Base-by-base conservation (phyloP, 1,284 basidiomycete species). In the Marasmius sp. region DNA sequence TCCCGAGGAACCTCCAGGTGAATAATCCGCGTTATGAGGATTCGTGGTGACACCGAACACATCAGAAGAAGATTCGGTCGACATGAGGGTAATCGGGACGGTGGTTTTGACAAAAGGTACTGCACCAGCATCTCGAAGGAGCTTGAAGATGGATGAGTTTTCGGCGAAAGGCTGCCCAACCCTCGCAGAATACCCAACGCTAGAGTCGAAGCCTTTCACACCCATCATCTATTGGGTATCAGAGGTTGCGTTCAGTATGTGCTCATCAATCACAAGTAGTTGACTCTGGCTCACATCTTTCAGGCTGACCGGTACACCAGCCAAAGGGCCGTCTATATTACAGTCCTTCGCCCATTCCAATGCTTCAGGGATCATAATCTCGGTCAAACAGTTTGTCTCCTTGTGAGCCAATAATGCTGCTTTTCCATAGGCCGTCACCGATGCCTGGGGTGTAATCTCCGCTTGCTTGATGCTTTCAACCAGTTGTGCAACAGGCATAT, bases 51-150 rank as follows among this genome's bases (percentile, higher is more conserved):
- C 71, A 0, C 91, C 91, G 64, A 88, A 93, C 2, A 92, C 75
- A 45, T 90, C 89, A 57, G 89, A 91, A 43, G 73, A 70, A 58
- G 88, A 88, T 73, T 94, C 92, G 70, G 89, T 90, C 5, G 88
- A 85, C 45, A 94, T 80, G 49, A 94, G 81, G 0, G 90, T 92
- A 68, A 89, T 85, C 0, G 85, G 83, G 34, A 86, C 78, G 66
- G 89, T 91, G 43, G 92, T 94, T 76, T 94, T 94, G 71, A 87
- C 88, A 72, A 89, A 91, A 2, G 86, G 84, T 20, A 93, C 81
- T 0, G 88, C 92, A 20, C 92, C 92, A 1, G 86, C 88, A 58
- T 86, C 81, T 37, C 81, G 83, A 7, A 89, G 78, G 33, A 91
- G 81, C 20, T 80, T 75, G 45, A 89, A 85, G 20, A 92, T 76